Percentiles rank a stretch among this genome's conserved stretches.
These are phyloP conservation scores for Tolypocladium sp. DNA, from an alignment of 2,329 filamentous ascomycete species.

Conservation along the genomic window DNA sequence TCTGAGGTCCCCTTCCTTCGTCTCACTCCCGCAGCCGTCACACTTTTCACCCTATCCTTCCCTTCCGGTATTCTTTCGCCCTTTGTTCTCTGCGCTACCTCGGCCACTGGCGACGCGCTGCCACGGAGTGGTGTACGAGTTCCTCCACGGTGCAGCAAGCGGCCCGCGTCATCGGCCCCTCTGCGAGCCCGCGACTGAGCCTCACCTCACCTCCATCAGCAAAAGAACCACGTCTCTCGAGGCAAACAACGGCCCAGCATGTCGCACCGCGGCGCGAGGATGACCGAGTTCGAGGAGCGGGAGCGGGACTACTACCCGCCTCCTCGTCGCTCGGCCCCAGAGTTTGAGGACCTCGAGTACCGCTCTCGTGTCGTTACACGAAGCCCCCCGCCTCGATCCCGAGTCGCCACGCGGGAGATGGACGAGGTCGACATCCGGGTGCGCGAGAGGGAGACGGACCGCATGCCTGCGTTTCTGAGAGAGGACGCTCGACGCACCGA, in stretches of 20 bases:
- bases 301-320: conserved; percentile 33
- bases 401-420: conserved; percentile 10
- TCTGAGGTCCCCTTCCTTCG: neutral
- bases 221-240: neutral
- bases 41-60: no score
- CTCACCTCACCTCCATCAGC: neutral
- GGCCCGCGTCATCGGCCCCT: neutral
- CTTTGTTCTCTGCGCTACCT: neutral
- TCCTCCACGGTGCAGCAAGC: neutral
- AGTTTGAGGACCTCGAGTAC: conserved; percentile 14
- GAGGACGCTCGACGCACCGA: conserved; percentile 39
- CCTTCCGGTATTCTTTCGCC: neutral
- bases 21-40: neutral
- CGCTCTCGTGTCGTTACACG: conserved; percentile 12
- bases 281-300: conserved; percentile 35
- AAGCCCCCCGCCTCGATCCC: conserved; percentile 17
- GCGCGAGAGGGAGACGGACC: conserved; percentile 33
- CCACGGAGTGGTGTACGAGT: neutral
- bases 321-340: conserved; percentile 24
- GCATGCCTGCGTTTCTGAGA: conserved; percentile 41
- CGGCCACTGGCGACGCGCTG: neutral
- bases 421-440: conserved; percentile 32
- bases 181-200: neutral
- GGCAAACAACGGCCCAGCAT: conserved; percentile 4
- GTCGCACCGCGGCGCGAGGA: conserved; percentile 8